phyloP scores from a whole-genome alignment of 148 eudicot species.

The Arctostaphylos glauca region DNA sequence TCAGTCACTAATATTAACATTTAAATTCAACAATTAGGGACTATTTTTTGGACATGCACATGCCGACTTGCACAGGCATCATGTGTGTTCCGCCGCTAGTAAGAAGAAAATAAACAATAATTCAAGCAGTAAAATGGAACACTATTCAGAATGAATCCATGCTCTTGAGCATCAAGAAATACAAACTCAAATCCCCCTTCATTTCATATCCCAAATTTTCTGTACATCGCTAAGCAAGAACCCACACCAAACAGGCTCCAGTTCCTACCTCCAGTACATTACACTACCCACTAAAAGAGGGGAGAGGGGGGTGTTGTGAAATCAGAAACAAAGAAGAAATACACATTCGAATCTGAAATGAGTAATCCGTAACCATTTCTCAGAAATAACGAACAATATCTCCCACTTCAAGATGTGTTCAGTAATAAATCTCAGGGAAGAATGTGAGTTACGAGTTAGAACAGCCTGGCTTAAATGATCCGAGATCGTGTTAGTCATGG shows the following conservation, averaged over 20 bases:
- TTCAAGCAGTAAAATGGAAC: neutral
- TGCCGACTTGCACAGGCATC: too few relatives aligned
- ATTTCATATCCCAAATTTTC: slow-evolving; percentile 10
- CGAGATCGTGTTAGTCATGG: slow-evolving; percentile 65
- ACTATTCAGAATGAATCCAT: neutral
- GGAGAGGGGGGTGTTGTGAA: neutral
- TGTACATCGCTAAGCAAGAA: neutral
- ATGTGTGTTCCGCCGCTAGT: too few relatives aligned
- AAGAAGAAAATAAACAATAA: neutral
- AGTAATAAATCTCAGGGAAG: neutral
- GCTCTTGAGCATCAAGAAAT: neutral
- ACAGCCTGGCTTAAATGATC: neutral
- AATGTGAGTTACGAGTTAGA: slow-evolving; percentile 8
- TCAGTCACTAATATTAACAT: too few relatives aligned
- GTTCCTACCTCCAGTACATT: neutral
- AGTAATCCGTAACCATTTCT: slow-evolving; percentile 2
- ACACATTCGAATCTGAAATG: neutral
- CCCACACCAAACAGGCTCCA: neutral
- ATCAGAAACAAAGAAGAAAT: neutral
- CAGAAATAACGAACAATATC: neutral
- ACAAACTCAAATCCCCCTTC: neutral
- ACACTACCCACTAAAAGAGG: neutral
- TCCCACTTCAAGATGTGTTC: neutral
- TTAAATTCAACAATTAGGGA: too few relatives aligned
- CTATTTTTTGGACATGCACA: too few relatives aligned